Evolutionary conservation across 2,329 filamentous ascomycete genomes (phyloP).

Genomic region (Clonostachys rosea): DNA sequence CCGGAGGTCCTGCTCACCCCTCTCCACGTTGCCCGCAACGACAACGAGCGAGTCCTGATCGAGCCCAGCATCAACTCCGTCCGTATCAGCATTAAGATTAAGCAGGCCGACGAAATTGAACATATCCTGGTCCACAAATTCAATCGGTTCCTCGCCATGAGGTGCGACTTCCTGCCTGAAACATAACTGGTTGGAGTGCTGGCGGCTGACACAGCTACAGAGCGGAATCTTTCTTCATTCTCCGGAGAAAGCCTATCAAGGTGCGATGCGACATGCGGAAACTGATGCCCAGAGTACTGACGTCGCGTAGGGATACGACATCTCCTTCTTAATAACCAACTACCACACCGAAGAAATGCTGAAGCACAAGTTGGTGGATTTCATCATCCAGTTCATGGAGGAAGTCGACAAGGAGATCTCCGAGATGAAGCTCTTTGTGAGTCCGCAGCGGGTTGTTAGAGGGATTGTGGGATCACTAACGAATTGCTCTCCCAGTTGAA

Average conservation of each 20-base stretch:
- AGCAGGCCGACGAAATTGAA: conserved; percentile 99
- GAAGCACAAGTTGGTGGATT: conserved; percentile 98
- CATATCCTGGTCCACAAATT: conserved; percentile 98
- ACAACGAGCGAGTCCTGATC: conserved; percentile 94
- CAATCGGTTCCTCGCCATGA: conserved; percentile 69
- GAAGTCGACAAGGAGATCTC: conserved; percentile 99
- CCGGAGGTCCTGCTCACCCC: conserved; percentile 93
- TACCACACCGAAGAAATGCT: conserved; percentile 98
- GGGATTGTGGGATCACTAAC: not conserved
- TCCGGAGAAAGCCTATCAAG: conserved; percentile 92
- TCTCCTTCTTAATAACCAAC: conserved; percentile 97
- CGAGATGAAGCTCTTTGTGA: conserved; percentile 99
- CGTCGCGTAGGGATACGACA: conserved; percentile 70
- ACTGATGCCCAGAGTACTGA: conserved; percentile 35
- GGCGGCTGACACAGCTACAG: conserved; percentile 58
- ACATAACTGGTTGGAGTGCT: not conserved
- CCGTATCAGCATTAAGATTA: conserved; percentile 96
- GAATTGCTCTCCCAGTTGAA: conserved; percentile 62
- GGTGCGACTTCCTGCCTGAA: not conserved
- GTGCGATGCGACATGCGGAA: conserved; percentile 38
- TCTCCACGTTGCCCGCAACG: conserved; percentile 85
- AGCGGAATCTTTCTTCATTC: conserved; percentile 94
- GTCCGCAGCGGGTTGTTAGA: conserved; percentile 23
- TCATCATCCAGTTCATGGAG: conserved; percentile 99
- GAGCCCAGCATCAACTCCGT: conserved; percentile 97